Conservation (phyloP, 495 filamentous ascomycete species). For the Aspergillus campestris region DNA sequence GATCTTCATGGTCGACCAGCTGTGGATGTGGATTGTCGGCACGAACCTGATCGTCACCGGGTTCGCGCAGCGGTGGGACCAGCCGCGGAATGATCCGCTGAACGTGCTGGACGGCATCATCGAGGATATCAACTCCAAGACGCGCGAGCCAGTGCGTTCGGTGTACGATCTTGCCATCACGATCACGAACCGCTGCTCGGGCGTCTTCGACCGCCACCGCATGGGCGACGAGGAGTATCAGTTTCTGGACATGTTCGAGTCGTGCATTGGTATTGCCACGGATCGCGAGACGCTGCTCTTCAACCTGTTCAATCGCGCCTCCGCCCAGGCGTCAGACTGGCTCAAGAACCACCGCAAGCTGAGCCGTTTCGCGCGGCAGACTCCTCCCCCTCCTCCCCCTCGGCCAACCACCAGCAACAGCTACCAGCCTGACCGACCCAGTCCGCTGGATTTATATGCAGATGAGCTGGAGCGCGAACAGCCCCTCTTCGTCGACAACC, state of each 20-base stretch:
- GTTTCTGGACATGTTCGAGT: conserved; percentile 68
- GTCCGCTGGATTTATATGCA: conserved; percentile 5
- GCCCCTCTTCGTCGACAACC: conserved; percentile 52
- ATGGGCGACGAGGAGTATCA: conserved; percentile 56
- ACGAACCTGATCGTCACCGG: conserved; percentile 57
- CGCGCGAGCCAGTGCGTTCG: conserved; percentile 51
- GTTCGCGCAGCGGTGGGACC: conserved; percentile 63
- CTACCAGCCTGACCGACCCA: conserved; percentile 5
- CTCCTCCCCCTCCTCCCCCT: neutral
- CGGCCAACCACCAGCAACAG: neutral
- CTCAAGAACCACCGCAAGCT: conserved; percentile 50
- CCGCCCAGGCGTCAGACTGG: conserved; percentile 52
- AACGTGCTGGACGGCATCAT: conserved; percentile 60
- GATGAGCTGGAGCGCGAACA: conserved; percentile 21
- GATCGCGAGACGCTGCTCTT: conserved; percentile 58
- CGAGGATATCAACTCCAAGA: conserved; percentile 62
- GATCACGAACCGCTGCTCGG: conserved; percentile 57
- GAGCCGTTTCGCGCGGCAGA: conserved; percentile 31
- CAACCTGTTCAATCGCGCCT: conserved; percentile 54
- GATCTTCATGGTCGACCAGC: conserved; percentile 68
- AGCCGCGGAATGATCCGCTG: conserved; percentile 58
- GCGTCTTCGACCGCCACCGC: conserved; percentile 56
- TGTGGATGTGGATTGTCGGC: conserved; percentile 66
- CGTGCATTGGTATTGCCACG: conserved; percentile 54
- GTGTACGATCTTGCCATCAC: conserved; percentile 59